A percentile compares a stretch with the other conserved stretches of the same genome.
phyloP scores from a whole-genome alignment of 2,329 filamentous ascomycete species.

The Cladorrhinum sp. region DNA sequence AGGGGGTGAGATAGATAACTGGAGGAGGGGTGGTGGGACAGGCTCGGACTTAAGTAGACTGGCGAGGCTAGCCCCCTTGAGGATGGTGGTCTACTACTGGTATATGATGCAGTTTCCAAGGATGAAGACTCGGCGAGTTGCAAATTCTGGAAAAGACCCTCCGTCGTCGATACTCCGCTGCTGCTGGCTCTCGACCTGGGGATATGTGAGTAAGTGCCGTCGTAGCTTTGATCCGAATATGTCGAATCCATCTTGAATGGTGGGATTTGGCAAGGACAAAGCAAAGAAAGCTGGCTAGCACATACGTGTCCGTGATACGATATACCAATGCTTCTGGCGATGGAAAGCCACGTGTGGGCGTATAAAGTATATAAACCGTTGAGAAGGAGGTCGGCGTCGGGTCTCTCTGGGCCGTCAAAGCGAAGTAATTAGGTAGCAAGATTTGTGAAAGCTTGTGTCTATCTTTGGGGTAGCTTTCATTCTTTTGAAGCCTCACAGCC shows the following conservation, averaged over 20 bases:
- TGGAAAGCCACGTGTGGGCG: conserved; percentile 11
- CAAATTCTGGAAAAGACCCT: conserved; percentile 25
- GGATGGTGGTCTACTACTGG: conserved; percentile 25
- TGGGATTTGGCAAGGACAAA: not conserved
- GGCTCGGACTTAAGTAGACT: conserved; percentile 23
- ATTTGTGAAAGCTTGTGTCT: conserved; percentile 23
- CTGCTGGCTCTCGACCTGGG: conserved; percentile 27
- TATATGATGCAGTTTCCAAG: conserved; percentile 26
- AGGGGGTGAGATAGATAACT: conserved; percentile 19
- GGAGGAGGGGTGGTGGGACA: conserved; percentile 23
- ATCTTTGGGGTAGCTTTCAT: conserved; percentile 27
- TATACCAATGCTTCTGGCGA: conserved; percentile 10
- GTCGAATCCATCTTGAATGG: conserved; percentile 24
- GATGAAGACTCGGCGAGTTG: conserved; percentile 25
- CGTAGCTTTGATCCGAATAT: conserved; percentile 20
- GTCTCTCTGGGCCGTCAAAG: conserved; percentile 9
- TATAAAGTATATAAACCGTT: conserved; percentile 18
- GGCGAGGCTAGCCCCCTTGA: conserved; percentile 24
- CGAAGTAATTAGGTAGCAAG: conserved; percentile 26
- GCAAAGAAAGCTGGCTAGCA: conserved; percentile 14
- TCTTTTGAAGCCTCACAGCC: conserved; percentile 26
- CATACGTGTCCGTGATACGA: conserved; percentile 24
- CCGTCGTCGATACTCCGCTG: conserved; percentile 26
- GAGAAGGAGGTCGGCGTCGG: conserved; percentile 14
- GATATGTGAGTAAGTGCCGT: conserved; percentile 28